Base-by-base conservation (phyloP, 2,329 filamentous ascomycete species). In the Diaporthe velutina region DNA sequence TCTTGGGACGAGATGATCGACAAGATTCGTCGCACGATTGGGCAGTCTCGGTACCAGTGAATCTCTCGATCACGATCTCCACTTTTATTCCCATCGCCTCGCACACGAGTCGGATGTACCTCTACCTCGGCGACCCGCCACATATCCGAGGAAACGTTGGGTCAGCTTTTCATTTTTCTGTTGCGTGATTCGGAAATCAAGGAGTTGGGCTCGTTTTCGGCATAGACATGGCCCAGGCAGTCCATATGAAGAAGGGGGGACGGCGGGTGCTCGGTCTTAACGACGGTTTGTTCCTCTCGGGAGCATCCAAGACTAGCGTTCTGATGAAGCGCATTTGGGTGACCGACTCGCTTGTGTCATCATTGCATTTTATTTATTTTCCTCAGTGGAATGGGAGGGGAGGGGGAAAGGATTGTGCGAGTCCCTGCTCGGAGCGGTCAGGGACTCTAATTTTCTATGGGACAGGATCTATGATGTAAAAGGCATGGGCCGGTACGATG, bases 151-250 rank as follows among this genome's bases (percentile, higher is more conserved):
- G 54, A 28, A 40, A 35, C 57, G 22, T 19, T 35, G 74, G 67
- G 55, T 54, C 42, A 25, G 30, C 42, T 64, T 72, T 74, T 74
- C 72, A 52, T 72, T 66, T 52, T 60, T 45, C 52, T 70, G 22
- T 73, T 40, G 45, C 48, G 42, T 50, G 58, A 54, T 70, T 70
- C 48, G 72, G 60, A 68, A 45, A 35, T 60, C 50, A 45, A 33
- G 74, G 74, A 72, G 74, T 74, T 74, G 54, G 73, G 45, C 61
- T 64, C 55, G 22, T 45, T 58, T 66, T 38, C 73, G 67, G 67
- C 68, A 76, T 76, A 76, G 72, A 76, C 71, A 66, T 76, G 30
- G 57, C 66, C 60, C 57, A 17, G 57, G 48, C 42, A 71, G 58
- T 40, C 45, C 57, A 50, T 61, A 40, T 40, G 70, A 72, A 72